Evolutionary conservation across 768 basidiomycete genomes (phyloP), one percentile per base, ranked within the genome.

Genomic region (Pisolithus marmoratus): DNA sequence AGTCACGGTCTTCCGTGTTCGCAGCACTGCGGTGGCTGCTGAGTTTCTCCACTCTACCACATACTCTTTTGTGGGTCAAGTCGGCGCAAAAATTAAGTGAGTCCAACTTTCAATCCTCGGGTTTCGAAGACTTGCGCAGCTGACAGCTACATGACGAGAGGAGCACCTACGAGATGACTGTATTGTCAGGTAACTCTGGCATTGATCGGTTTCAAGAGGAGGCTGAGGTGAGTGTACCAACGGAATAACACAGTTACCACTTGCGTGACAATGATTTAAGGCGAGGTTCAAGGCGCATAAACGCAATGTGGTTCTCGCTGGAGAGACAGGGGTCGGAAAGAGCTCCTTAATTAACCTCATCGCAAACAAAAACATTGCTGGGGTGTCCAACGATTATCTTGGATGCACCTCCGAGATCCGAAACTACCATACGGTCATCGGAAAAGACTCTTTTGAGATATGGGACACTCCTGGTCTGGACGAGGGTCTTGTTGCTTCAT

Each of bases 311-410:
- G 58, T 67, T 42, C 58, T 67, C 52, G 69, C 69, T 11, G 65
- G 65, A 27, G 65, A 69, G 52, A 65, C 65, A 4, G 65, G 65
- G 22, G 51, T 65, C 40, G 70, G 71, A 2, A 77, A 77, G 58
- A 77, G 76, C 58, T 74, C 72, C 3, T 62, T 76, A 27, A 55
- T 76, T 26, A 77, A 76, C 58, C 67, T 77, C 64, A 60, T 76
- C 45, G 52, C 61, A n/a, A 65, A 63, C 11, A 26, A 51, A 3
- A 51, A 65, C 0, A 49, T 60, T 12, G 74, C 74, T 15, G 38
- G 49, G 2, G 64, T 65, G 14, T 72, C 71, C 8, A 65, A 62
- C 46, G 57, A 61, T 5, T 66, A 67, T 9, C 53, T 57, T 7
- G 74, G 75, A 5, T 71, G 68, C 49, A 76, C 76, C 4, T 60